Percentiles rank a stretch among this genome's conserved stretches.
Evolutionary conservation across 192 early-diverging fungal genomes (phyloP).

Genomic region (Coemansia sp.): DNA sequence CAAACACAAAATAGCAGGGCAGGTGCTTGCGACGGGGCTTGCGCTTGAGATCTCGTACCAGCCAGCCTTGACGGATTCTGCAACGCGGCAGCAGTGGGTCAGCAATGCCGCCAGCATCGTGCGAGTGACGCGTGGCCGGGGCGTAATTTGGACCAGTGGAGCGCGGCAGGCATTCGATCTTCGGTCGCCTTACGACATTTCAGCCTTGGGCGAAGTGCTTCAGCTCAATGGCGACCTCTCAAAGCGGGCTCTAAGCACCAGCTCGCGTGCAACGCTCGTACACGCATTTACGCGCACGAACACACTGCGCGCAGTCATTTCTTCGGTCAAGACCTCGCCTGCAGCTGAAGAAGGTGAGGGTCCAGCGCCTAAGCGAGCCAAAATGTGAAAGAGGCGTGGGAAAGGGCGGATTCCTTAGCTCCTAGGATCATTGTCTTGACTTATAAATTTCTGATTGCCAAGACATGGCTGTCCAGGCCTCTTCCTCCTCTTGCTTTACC

Average conservation of each 20-base stretch:
- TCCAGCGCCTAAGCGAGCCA: neutral
- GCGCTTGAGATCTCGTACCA: constrained; percentile 36
- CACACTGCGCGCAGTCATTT: constrained; percentile 39
- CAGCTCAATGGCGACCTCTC: constrained; percentile 49
- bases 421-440: neutral
- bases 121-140: constrained; percentile 38
- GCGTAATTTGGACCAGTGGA: constrained; percentile 41
- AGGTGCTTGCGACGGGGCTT: constrained; percentile 33
- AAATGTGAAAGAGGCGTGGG: neutral
- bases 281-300: constrained; percentile 38
- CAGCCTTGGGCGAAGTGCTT: constrained; percentile 38
- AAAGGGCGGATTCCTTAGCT: neutral
- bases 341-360: constrained; percentile 6
- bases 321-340: constrained; percentile 4
- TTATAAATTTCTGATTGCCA: neutral
- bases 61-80: constrained; percentile 25
- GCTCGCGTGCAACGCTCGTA: constrained; percentile 34
- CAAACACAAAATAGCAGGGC: constrained; percentile 47
- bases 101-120: constrained; percentile 42
- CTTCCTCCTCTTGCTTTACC: neutral
- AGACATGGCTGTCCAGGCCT: neutral
- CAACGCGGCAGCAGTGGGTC: constrained; percentile 48
- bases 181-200: constrained; percentile 44
- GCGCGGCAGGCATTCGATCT: constrained; percentile 35
- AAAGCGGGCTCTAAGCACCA: constrained; percentile 34